phyloP scores from a whole-genome alignment of 2,329 filamentous ascomycete genomes.

The Chalaropsis thielavioides region DNA sequence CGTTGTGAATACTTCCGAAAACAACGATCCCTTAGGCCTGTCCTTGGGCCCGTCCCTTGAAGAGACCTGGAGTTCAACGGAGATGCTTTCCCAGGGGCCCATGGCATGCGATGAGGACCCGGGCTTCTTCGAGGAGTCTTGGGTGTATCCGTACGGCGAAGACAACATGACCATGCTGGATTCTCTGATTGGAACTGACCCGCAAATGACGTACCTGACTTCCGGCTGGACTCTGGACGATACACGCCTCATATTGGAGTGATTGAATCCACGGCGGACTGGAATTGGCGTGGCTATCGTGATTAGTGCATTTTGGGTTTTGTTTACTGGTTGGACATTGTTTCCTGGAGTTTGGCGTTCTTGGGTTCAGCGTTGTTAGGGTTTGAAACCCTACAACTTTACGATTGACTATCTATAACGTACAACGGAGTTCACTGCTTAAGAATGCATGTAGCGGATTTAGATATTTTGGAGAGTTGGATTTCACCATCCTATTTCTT shows the following conservation, averaged over 20 bases:
- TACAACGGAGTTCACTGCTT: background rate
- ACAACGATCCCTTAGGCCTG: background rate
- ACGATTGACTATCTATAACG: background rate
- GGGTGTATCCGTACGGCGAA: constrained; percentile 13
- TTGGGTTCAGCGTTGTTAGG: background rate
- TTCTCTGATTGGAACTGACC: constrained; percentile 19
- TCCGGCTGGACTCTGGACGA: constrained; percentile 12
- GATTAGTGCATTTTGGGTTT: background rate
- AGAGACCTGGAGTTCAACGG: background rate
- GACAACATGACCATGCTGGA: constrained; percentile 20
- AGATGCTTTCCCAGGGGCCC: background rate
- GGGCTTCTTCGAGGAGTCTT: constrained; percentile 5
- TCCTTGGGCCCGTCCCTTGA: background rate
- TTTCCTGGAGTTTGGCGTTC: background rate
- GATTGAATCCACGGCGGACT: background rate
- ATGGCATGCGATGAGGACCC: background rate
- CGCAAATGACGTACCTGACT: constrained; percentile 19
- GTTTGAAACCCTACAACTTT: too few species aligned
- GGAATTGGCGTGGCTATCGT: background rate
- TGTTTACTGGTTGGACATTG: background rate
- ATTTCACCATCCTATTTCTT: background rate
- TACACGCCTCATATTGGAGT: background rate
- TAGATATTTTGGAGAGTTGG: background rate
- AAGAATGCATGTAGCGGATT: background rate
- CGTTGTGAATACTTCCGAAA: background rate